Percentiles rank a stretch among this genome's conserved stretches.
Evolutionary conservation across 192 early-diverging fungal genomes (phyloP).

Genomic region (Dissophora ornata): DNA sequence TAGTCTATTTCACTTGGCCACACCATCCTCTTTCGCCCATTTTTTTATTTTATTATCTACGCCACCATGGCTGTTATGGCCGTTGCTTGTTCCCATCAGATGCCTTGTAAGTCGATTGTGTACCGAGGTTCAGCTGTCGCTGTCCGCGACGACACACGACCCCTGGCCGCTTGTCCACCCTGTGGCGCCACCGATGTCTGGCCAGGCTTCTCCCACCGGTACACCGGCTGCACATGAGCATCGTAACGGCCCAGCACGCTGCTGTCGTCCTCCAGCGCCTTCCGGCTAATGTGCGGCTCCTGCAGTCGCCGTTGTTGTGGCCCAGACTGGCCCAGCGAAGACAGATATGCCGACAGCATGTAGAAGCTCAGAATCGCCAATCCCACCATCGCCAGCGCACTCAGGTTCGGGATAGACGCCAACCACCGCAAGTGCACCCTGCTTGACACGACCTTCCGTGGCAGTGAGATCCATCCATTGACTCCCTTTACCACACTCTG

Average conservation of each 20-base stretch:
- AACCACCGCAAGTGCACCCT: slow-evolving; percentile 37
- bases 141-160: slow-evolving; percentile 3
- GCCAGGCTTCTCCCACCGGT: slow-evolving; percentile 36
- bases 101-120: slow-evolving; percentile 39
- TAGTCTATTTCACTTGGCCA: too few species aligned
- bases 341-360: neutral
- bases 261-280: neutral
- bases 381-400: slow-evolving; percentile 12
- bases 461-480: slow-evolving; percentile 12
- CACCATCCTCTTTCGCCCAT: too few species aligned
- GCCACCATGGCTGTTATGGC: too few species aligned
- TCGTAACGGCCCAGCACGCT: slow-evolving; percentile 18
- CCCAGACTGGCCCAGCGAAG: neutral
- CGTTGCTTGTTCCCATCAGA: too few species aligned
- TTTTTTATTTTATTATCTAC: too few species aligned
- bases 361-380: slow-evolving; percentile 17
- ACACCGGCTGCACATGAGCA: slow-evolving; percentile 40
- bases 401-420: slow-evolving; percentile 33
- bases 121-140: slow-evolving; percentile 23
- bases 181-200: neutral
- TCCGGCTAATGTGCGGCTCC: neutral
- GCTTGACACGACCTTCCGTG: slow-evolving; percentile 11
- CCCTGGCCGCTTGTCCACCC: neutral
- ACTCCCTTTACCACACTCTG: neutral
- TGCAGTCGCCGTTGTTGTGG: neutral